A percentile compares a stretch with the other conserved stretches of the same genome.
Evolutionary conservation across 768 basidiomycete species (phyloP).

Genomic region (Lentinula lateritia): DNA sequence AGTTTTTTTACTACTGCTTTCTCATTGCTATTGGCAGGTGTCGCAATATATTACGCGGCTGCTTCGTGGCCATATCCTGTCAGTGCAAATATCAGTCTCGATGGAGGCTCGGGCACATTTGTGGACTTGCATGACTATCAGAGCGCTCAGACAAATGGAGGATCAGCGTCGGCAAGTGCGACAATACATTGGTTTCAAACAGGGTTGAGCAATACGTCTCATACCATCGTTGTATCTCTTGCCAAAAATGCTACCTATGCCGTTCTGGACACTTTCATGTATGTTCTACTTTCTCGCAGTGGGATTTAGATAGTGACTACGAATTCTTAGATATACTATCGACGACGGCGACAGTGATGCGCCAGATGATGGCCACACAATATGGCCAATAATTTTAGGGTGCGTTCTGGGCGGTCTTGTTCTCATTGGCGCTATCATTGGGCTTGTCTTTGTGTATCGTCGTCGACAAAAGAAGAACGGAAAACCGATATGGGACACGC

Average conservation of each 20-base stretch:
- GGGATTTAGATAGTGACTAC: not conserved
- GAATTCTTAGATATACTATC: not conserved
- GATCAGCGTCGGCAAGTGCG: not conserved
- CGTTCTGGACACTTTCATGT: not conserved
- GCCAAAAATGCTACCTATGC: not conserved
- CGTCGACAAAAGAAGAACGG: not conserved
- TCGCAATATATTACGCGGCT: not conserved
- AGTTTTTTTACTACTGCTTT: not conserved
- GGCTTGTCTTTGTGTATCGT: not conserved
- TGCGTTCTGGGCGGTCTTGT: not conserved
- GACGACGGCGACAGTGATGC: not conserved
- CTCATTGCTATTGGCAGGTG: not conserved
- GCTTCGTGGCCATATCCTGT: constrained; percentile 1
- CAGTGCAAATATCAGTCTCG: not conserved
- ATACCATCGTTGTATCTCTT: not conserved
- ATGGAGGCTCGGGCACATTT: not conserved
- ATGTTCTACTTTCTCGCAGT: not conserved
- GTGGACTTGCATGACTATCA: not conserved
- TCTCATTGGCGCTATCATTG: not conserved
- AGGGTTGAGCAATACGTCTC: not conserved
- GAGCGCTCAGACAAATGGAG: not conserved
- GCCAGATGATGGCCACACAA: not conserved
- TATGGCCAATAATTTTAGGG: not conserved
- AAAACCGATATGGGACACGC: constrained; percentile 1
- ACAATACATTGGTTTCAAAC: not conserved